These are phyloP conservation scores for Sequoiadendron giganteum DNA, from an alignment of 75 land plant species.

Conservation along the genomic window DNA sequence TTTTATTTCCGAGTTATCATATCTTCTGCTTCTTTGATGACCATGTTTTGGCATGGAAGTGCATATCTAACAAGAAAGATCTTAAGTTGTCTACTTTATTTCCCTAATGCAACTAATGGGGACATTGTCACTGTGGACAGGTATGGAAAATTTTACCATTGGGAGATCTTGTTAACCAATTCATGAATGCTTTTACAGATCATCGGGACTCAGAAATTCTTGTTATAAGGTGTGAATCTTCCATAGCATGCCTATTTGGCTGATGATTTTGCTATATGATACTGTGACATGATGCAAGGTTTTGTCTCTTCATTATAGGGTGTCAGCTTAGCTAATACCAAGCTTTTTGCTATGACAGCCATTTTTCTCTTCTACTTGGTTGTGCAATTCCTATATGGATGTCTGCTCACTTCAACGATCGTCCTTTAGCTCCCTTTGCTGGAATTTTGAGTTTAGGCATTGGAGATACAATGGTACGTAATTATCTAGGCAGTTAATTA, in stretches of 20 bases:
- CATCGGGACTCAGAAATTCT: slow-evolving; percentile 93
- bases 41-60: background rate
- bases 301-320: background rate
- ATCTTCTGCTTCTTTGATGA: background rate
- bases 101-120: background rate
- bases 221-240: slow-evolving; percentile 59
- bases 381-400: slow-evolving; percentile 98
- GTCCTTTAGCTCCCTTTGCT: slow-evolving; percentile 95
- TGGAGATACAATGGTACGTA: slow-evolving; percentile 89
- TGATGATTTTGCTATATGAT: background rate
- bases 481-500: background rate
- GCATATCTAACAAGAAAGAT: background rate
- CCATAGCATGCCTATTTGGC: background rate
- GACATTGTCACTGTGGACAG: slow-evolving; percentile 26
- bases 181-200: slow-evolving; percentile 95
- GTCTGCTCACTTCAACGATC: slow-evolving; percentile 58
- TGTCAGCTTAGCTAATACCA: background rate
- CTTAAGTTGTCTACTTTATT: background rate
- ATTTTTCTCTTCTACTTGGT: slow-evolving; percentile 91
- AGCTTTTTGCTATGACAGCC: slow-evolving; percentile 44
- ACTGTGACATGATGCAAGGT: background rate
- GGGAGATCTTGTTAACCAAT: slow-evolving; percentile 62
- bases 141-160: slow-evolving; percentile 80
- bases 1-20: background rate
- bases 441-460: slow-evolving; percentile 97